These are phyloP conservation scores for Umbelopsis sp. DNA, from an alignment of 192 early-diverging fungal genomes.

Conservation along the genomic window DNA sequence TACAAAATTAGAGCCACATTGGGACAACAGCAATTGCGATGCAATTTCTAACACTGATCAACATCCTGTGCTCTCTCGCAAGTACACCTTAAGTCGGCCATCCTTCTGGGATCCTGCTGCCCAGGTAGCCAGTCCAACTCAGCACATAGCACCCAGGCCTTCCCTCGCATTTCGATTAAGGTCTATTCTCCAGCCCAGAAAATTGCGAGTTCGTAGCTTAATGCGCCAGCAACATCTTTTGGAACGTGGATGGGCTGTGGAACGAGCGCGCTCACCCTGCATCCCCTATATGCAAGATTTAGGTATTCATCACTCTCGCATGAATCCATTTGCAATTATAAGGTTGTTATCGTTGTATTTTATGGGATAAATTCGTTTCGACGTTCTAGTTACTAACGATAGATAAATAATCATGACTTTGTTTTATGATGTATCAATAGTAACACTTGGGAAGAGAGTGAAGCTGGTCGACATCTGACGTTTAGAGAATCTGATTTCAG, in stretches of 20 bases:
- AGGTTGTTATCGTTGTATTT: not conserved
- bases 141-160: not conserved
- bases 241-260: conserved; percentile 15
- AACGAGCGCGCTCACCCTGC: conserved; percentile 4
- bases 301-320: not conserved
- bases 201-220: not conserved
- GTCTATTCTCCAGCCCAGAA: not conserved
- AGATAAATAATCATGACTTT: no score
- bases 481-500: conserved; percentile 44
- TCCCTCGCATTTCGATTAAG: not conserved
- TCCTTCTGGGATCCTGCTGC: not conserved
- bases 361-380: not conserved
- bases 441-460: conserved; percentile 9
- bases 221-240: conserved; percentile 1
- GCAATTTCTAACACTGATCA: no score
- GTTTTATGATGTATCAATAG: not conserved
- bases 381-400: no score
- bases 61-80: not conserved
- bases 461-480: not conserved
- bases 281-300: conserved; percentile 16
- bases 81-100: conserved; percentile 12
- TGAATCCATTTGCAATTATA: conserved; percentile 9
- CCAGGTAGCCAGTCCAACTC: not conserved
- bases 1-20: not conserved
- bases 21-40: not conserved